phyloP scores from a whole-genome alignment of 306 rosid species.

The Amphicarpaea edgeworthii region DNA sequence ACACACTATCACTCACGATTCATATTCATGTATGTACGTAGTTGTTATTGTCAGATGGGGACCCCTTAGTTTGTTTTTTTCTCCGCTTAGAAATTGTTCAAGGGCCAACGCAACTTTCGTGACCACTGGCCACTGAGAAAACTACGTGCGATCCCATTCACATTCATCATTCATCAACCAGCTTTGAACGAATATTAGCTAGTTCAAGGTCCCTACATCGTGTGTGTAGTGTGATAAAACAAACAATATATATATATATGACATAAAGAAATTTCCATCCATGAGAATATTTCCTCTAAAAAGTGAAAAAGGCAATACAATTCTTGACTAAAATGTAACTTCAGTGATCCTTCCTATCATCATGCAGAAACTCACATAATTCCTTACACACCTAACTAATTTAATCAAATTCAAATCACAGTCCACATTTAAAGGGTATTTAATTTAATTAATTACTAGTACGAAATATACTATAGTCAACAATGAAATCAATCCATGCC shows the following conservation, averaged over 20 bases:
- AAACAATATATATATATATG: background rate
- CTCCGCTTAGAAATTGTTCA: constrained; percentile 30
- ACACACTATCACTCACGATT: constrained; percentile 15
- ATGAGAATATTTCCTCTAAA: background rate
- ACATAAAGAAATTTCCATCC: background rate
- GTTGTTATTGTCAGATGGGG: constrained; percentile 38
- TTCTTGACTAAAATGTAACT: constrained; percentile 4
- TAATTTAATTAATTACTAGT: constrained; percentile 1
- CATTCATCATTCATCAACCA: no score
- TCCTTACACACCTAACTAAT: constrained; percentile 30
- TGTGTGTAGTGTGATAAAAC: no score
- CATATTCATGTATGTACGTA: constrained; percentile 3
- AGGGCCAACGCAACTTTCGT: constrained; percentile 51
- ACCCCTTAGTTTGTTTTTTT: constrained; percentile 1
- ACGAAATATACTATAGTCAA: background rate
- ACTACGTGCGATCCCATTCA: constrained; percentile 24
- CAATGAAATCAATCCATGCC: constrained; percentile 12
- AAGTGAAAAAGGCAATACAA: background rate
- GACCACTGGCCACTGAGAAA: constrained; percentile 50
- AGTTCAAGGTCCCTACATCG: constrained; percentile 49
- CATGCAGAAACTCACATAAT: background rate
- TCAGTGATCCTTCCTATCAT: constrained; percentile 16
- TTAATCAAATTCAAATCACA: constrained; percentile 17
- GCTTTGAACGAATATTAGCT: constrained; percentile 30
- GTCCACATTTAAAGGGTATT: constrained; percentile 10